Percentiles rank a stretch among this genome's conserved stretches.
Conservation (phyloP, 1,139 yeast genomes). For the Scheffersomyces segobiensis region DNA sequence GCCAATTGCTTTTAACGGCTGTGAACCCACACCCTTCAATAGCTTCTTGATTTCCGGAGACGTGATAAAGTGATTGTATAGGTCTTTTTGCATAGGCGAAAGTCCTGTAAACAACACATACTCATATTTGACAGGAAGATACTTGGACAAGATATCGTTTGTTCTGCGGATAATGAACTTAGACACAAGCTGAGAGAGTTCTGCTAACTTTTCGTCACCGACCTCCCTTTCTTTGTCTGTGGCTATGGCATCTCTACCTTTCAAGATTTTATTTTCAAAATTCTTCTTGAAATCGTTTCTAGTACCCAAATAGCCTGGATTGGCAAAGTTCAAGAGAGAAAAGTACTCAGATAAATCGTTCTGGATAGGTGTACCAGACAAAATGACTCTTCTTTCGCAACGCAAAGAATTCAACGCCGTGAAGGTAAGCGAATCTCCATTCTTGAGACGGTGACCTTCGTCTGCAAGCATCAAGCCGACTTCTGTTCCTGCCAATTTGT, state of each 20-base stretch:
- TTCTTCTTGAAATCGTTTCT: slow-evolving; percentile 81
- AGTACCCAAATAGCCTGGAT: slow-evolving; percentile 90
- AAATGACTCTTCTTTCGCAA: slow-evolving; percentile 84
- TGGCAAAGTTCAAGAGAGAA: slow-evolving; percentile 86
- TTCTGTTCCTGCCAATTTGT: slow-evolving; percentile 71
- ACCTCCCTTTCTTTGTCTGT: slow-evolving; percentile 71
- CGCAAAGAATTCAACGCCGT: slow-evolving; percentile 81
- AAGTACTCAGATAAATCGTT: slow-evolving; percentile 95
- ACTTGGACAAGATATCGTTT: slow-evolving; percentile 89
- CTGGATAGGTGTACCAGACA: slow-evolving; percentile 97
- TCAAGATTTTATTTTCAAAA: slow-evolving; percentile 75
- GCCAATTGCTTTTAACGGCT: slow-evolving; percentile 90
- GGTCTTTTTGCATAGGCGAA: slow-evolving; percentile 70
- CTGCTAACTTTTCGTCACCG: slow-evolving; percentile 73
- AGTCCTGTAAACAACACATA: slow-evolving; percentile 90
- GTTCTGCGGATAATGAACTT: slow-evolving; percentile 93
- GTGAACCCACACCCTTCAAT: slow-evolving; percentile 71
- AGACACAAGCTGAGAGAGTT: slow-evolving; percentile 75
- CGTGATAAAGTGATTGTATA: slow-evolving; percentile 75
- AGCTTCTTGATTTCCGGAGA: slow-evolving; percentile 77
- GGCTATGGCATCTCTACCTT: slow-evolving; percentile 90
- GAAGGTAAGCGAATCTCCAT: slow-evolving; percentile 92
- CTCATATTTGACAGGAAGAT: slow-evolving; percentile 92
- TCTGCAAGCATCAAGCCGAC: slow-evolving; percentile 91
- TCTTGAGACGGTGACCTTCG: slow-evolving; percentile 94